Base-by-base conservation (phyloP, 192 early-diverging fungal genomes). In the Neocallimastix lanati region DNA sequence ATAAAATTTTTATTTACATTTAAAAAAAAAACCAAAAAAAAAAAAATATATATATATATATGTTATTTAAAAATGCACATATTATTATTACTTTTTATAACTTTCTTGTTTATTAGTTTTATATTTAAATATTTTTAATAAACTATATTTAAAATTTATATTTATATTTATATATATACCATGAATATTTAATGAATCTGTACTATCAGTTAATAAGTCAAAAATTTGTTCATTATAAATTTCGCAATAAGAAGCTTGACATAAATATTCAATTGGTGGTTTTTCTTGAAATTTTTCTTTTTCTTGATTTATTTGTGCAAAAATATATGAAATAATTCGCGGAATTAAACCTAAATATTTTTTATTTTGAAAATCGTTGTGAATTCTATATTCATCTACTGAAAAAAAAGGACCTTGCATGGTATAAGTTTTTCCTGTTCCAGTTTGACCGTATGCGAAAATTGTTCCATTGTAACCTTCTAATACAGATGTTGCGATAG, bases 391-490 rank as follows among this genome's bases (percentile, higher is more conserved):
- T 14, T 50, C 40, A 4, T 50, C 40, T 21, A 14, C 2, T 4
- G 40, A 50, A 50, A 21, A 50, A 28, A 28, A n/a, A 29, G 25
- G 50, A 12, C 86, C 86, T 28, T 92, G 91, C 90, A 92, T 92
- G 14, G 91, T 92, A 78, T 89, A 92, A 4, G 91, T 92, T 81
- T 87, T 87, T 36, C 89, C 89, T 4, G 90, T 79, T 11, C 83
- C 83, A 28, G 86, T 87, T 77, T 86, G 85, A 4, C 86, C 92
- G 79, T 93, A 93, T 2, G 92, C 92, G 77, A 87, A 87, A 4
- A 87, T 80, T 28, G 86, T 86, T 18, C 85, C 85, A 38, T 86
- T 86, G 79, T 81, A 83, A 15, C 82, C 81, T 28, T 33, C 18
- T 78, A 90, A 88, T 29, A 50, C 40, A 50, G 40, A 50, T 14